Evolutionary conservation across 345 rosid genomes (phyloP), one percentile per base, ranked within the genome.

Genomic region (Eucalyptus guilfoylei): DNA sequence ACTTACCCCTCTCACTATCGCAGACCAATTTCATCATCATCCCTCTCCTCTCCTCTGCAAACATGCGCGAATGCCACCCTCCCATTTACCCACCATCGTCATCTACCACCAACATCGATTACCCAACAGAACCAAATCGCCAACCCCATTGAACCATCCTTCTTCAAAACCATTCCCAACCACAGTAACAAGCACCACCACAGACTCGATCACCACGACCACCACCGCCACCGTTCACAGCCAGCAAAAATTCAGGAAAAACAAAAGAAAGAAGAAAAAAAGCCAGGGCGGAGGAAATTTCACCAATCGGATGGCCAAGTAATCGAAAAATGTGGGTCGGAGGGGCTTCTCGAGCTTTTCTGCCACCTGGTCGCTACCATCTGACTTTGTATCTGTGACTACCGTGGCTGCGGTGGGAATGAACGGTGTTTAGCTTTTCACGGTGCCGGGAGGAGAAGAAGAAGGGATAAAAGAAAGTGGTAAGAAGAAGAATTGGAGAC

Each of bases 31-130:
- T 62, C 34, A 30, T 62, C n/a, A 14, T 62, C 72, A 30, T 30
- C 37, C 32, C 0, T 62, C 37, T 62, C 72, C 72, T 62, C 72
- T 62, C 8, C 72, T 62, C 72, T 62, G 34, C 8, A 13, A 30
- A 30, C 9, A 30, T 0, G 1, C 37, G n/a, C 37, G 0, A 30
- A 62, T 30, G 19, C 19, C 72, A 62, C n/a, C 17, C 9, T 62
- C 28, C 37, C 17, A 62, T 30, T 62, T 14, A 4, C 72, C 0
- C 34, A 14, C n/a, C 34, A 30, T 30, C 17, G 0, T 62, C 34
- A 62, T 30, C 72, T 2, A 62, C 72, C 37, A 1, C 10, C 72
- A 0, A 0, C 9, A n/a, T 14, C 37, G 72, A 62, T 62, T 0
- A 30, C 34, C 69, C 0, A 62, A 62, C 19, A 30, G 34, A 64